Evolutionary conservation across 2,329 filamentous ascomycete species (phyloP), one percentile per base, ranked within the genome.

Genomic region (Fusarium humuli): DNA sequence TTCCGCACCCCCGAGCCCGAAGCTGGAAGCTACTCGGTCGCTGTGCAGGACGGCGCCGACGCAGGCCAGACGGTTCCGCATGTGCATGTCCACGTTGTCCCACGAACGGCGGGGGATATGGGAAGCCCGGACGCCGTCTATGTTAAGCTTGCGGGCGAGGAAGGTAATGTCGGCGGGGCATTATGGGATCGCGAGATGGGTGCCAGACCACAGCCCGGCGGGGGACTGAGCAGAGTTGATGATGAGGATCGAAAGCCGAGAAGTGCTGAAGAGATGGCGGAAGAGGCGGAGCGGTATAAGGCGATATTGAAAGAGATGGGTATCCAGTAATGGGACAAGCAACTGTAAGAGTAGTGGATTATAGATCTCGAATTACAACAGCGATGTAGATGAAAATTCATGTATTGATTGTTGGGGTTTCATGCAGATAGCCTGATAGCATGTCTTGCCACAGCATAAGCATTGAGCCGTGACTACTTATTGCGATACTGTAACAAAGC

Each of bases 21-120:
- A 34, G 91, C 89, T 8, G 89, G 92, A 12, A 92, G 93, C 64
- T 91, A 98, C 82, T 98, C 97, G 77, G 90, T 99, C 52, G 94
- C 95, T 0, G 87, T 99, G n/a, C 96, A 99, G 79, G 96, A 99
- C 79, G 96, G 96, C 22, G 83, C 85, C 32, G 93, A 94, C 64
- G 94, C 96, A 2, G 96, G 96, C 0, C 96, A 99, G 86, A 97
- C 94, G 61, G 95, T 99, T 46, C 86, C 93, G 11, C 96, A 99
- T 81, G 90, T 98, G 16, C 96, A 99, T 81, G 92, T 94, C 27
- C 96, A 99, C 82, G 88, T 98, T 50, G 95, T 98, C 57, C 94
- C 94, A 22, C 84, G 94, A 37, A 83, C 83, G 62, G 83, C 82
- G 61, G 86, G 90, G 41, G 85, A 89, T 77, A 85, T 79, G 77